These are phyloP conservation scores for Metarhizium guizhouense DNA, from an alignment of 2,329 filamentous ascomycete species.

Conservation along the genomic window DNA sequence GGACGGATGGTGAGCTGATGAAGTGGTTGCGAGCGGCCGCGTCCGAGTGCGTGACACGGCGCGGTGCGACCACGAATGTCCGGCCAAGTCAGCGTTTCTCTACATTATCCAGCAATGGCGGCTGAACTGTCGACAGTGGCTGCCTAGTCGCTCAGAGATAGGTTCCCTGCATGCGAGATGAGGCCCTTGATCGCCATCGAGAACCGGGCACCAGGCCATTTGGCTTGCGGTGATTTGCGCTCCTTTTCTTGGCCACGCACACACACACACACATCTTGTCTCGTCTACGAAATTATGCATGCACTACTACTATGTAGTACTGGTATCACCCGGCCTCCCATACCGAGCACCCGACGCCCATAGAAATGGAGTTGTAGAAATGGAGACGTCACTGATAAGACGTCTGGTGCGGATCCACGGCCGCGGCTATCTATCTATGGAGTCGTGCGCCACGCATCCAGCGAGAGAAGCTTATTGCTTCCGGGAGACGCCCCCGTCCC, in stretches of 20 bases:
- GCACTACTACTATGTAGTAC: no score
- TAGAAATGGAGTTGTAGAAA: neutral
- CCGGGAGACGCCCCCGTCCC: neutral
- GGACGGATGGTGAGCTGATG: neutral
- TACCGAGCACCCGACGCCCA: no score
- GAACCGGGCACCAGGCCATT: neutral
- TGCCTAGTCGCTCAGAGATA: neutral
- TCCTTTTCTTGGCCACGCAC: neutral
- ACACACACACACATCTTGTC: neutral
- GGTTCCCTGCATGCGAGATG: neutral
- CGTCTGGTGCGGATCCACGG: neutral
- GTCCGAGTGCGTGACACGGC: neutral
- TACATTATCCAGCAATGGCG: neutral
- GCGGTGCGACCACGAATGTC: neutral
- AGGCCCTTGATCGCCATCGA: neutral
- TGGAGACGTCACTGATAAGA: constrained; percentile 1
- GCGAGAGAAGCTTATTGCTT: neutral
- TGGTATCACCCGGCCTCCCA: no score
- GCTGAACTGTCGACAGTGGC: neutral
- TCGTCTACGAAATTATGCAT: neutral
- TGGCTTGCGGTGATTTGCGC: neutral
- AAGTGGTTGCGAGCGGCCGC: neutral
- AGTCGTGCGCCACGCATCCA: neutral
- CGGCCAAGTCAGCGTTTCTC: neutral
- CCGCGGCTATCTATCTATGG: constrained; percentile 1